Conservation (phyloP, 176 grass and related monocot species). For the Zizania latifolia region DNA sequence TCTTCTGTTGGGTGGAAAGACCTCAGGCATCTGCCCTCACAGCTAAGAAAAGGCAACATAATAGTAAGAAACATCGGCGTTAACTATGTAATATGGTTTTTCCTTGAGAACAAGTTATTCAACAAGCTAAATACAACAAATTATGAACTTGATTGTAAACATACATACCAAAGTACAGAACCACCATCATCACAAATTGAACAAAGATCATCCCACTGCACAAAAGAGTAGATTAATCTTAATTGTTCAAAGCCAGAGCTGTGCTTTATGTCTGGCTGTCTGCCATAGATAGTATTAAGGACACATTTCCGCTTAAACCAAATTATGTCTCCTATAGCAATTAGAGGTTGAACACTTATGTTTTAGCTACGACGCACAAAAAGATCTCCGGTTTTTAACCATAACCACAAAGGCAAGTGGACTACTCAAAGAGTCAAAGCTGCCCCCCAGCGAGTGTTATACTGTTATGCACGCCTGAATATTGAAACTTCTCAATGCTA, state of each 20-base stretch:
- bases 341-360: neutral
- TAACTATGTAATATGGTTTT: neutral
- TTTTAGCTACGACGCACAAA: neutral
- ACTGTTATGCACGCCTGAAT: no score
- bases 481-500: no score
- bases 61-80: slow-evolving; percentile 22
- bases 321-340: neutral
- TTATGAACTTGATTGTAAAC: neutral
- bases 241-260: neutral
- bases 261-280: neutral
- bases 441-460: neutral
- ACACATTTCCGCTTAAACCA: neutral
- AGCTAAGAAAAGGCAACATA: slow-evolving; percentile 38
- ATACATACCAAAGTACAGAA: slow-evolving; percentile 44
- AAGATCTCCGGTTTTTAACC: neutral
- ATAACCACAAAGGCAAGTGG: neutral
- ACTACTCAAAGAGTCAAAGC: neutral
- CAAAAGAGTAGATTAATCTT: slow-evolving; percentile 1
- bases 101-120: no score
- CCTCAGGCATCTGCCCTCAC: slow-evolving; percentile 51
- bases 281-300: neutral
- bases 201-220: slow-evolving; percentile 45
- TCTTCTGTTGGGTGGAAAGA: slow-evolving; percentile 49
- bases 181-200: slow-evolving; percentile 57
- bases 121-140: neutral